phyloP scores from a whole-genome alignment of 495 filamentous ascomycete genomes.

The Collariella sp. region DNA sequence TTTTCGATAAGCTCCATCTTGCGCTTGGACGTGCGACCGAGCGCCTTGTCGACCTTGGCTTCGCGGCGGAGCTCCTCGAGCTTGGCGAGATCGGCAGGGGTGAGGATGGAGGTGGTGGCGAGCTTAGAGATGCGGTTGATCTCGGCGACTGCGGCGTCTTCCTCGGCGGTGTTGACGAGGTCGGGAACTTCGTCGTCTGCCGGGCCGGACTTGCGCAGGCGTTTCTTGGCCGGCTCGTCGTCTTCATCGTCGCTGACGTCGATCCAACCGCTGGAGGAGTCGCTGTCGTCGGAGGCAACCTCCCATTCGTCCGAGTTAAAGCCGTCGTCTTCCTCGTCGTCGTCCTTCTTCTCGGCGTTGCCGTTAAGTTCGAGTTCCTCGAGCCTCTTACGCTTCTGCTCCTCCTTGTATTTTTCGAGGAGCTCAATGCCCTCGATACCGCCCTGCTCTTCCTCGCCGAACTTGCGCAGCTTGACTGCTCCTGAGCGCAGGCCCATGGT shows the following conservation, averaged over 20 bases:
- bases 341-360: conserved; percentile 28
- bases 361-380: conserved; percentile 53
- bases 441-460: conserved; percentile 69
- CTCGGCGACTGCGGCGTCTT: conserved; percentile 33
- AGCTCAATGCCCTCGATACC: conserved; percentile 90
- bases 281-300: conserved; percentile 67
- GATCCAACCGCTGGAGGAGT: conserved; percentile 78
- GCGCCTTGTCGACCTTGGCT: conserved; percentile 56
- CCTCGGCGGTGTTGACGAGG: conserved; percentile 28
- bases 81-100: conserved; percentile 85
- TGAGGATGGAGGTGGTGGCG: conserved; percentile 81
- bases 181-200: conserved; percentile 18
- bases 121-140: conserved; percentile 43
- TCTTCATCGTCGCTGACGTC: conserved; percentile 78
- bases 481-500: conserved; percentile 69
- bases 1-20: conserved; percentile 45
- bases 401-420: conserved; percentile 86
- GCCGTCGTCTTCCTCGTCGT: conserved; percentile 50
- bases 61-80: conserved; percentile 74
- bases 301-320: conserved; percentile 79
- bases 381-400: conserved; percentile 64
- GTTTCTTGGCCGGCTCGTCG: conserved; percentile 53
- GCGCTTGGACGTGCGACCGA: conserved; percentile 37
- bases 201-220: conserved; percentile 26
- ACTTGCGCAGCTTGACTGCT: conserved; percentile 59